phyloP scores from a whole-genome alignment of 257 asterid species.

The Solanum lycopersicoides region DNA sequence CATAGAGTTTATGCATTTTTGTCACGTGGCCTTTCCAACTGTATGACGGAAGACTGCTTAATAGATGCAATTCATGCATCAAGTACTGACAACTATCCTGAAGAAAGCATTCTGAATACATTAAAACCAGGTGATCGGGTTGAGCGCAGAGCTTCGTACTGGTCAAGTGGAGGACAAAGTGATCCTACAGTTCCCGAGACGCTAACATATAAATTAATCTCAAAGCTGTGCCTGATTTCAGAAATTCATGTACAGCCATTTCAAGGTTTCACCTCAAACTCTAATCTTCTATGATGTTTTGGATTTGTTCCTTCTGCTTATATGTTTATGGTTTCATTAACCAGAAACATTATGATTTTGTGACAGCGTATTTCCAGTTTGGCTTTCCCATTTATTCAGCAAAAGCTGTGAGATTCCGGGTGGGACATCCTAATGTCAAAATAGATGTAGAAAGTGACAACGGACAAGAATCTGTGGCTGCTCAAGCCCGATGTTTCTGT shows the following conservation, averaged over 20 bases:
- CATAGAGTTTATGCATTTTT: slow-evolving; percentile 52
- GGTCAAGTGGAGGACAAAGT: slow-evolving; percentile 74
- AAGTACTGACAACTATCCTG: slow-evolving; percentile 69
- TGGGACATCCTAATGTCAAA: slow-evolving; percentile 42
- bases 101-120: slow-evolving; percentile 67
- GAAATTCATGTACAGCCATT: slow-evolving; percentile 73
- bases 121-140: slow-evolving; percentile 37
- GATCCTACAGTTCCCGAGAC: slow-evolving; percentile 50
- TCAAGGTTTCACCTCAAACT: slow-evolving; percentile 39
- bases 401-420: slow-evolving; percentile 50
- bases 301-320: background rate
- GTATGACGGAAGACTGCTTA: slow-evolving; percentile 32
- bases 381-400: slow-evolving; percentile 76
- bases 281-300: background rate
- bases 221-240: slow-evolving; percentile 48
- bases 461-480: slow-evolving; percentile 7
- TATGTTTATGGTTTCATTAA: slow-evolving; percentile 6
- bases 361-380: slow-evolving; percentile 65
- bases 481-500: slow-evolving; percentile 13
- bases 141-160: slow-evolving; percentile 56
- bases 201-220: slow-evolving; percentile 41
- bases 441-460: slow-evolving; percentile 13
- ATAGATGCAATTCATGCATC: slow-evolving; percentile 61
- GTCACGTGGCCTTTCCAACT: slow-evolving; percentile 26
- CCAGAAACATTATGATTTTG: slow-evolving; percentile 3